Percentiles rank a stretch among this genome's conserved stretches.
Evolutionary conservation across 2,329 filamentous ascomycete genomes (phyloP).

Genomic region (Phoma sp.): DNA sequence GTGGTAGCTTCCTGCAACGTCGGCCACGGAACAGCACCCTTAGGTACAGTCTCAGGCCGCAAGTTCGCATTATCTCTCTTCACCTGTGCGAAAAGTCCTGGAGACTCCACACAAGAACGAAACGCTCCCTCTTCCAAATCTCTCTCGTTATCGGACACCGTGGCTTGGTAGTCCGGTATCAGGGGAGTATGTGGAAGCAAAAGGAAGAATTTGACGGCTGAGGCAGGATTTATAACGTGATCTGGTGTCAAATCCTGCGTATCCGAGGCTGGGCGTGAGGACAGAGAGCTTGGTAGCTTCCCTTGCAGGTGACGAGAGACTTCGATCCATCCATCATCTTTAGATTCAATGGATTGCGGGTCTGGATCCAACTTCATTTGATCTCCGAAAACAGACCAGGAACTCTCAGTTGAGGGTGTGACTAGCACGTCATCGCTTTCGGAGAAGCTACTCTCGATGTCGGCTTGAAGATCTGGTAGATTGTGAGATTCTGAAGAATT

Average conservation of each 20-base stretch:
- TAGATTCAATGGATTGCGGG: background rate
- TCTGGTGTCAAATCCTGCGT: background rate
- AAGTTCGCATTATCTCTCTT: background rate
- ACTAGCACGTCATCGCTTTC: background rate
- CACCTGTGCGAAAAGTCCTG: background rate
- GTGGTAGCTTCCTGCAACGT: constrained; percentile 21
- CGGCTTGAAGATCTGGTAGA: background rate
- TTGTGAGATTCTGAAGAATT: too few species aligned
- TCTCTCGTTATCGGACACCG: background rate
- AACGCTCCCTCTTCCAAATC: background rate
- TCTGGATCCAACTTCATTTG: background rate
- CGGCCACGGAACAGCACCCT: constrained; percentile 25
- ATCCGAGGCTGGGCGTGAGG: background rate
- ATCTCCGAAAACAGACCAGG: background rate
- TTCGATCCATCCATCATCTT: constrained; percentile 5
- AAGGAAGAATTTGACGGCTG: background rate
- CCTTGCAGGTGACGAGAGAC: background rate
- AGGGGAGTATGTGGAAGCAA: background rate
- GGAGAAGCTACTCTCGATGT: background rate
- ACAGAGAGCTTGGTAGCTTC: background rate
- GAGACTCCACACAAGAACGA: background rate
- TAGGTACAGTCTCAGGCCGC: background rate
- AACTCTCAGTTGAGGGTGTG: background rate
- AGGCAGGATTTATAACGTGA: background rate
- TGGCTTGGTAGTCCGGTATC: background rate